Evolutionary conservation across 257 asterid species (phyloP).

Genomic region (Anisodus tanguticus): DNA sequence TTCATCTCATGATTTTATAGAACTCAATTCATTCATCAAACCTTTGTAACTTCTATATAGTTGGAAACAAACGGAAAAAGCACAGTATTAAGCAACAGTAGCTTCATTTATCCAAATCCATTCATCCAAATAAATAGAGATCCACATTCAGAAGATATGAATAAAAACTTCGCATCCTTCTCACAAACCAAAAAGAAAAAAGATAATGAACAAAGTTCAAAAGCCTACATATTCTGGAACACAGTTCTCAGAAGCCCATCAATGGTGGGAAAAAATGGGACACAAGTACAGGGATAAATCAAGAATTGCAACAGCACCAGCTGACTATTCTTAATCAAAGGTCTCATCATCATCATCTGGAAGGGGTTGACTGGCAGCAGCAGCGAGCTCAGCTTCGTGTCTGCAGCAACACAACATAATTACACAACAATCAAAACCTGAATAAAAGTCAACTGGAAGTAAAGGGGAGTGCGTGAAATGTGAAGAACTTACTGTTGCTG

Average conservation of each 20-base stretch:
- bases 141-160: constrained; percentile 5
- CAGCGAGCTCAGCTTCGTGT: constrained; percentile 64
- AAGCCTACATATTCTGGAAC: constrained; percentile 14
- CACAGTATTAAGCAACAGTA: not conserved
- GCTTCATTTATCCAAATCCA: not conserved
- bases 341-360: constrained; percentile 81
- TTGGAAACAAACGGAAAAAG: too few species aligned
- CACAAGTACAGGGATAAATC: not conserved
- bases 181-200: not conserved
- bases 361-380: constrained; percentile 68
- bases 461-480: not conserved
- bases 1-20: too few species aligned
- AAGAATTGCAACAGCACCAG: not conserved
- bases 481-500: constrained; percentile 62
- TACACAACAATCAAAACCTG: not conserved
- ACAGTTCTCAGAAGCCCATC: not conserved
- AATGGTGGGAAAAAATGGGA: not conserved
- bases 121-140: not conserved
- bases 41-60: too few species aligned
- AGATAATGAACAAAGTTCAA: not conserved
- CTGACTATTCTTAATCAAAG: constrained; percentile 46
- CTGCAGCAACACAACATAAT: constrained; percentile 40
- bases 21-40: too few species aligned
- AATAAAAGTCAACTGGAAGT: not conserved
- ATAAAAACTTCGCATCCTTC: not conserved